phyloP scores from a whole-genome alignment of 192 early-diverging fungal genomes.

The Gryganskiella cystojenkinii region DNA sequence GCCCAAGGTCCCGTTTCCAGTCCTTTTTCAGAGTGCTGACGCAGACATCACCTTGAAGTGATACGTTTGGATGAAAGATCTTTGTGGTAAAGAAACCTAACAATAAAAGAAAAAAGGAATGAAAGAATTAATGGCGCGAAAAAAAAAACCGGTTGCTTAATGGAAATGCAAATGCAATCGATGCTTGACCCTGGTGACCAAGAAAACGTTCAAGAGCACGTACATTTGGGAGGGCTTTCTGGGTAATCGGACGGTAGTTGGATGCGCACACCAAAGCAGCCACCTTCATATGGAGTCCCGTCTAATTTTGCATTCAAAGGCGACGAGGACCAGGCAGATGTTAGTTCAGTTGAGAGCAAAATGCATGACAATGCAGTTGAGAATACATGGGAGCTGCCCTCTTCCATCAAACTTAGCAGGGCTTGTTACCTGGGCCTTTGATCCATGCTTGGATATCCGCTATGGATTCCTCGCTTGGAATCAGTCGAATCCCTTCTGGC shows the following conservation, averaged over 20 bases:
- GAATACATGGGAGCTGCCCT: neutral
- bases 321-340: neutral
- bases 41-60: constrained; percentile 89
- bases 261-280: constrained; percentile 80
- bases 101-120: constrained; percentile 10
- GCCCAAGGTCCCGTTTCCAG: constrained; percentile 90
- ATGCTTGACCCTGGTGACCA: too few species aligned
- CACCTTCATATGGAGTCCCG: constrained; percentile 88
- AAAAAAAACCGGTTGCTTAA: neutral
- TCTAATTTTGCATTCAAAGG: constrained; percentile 28
- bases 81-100: constrained; percentile 88
- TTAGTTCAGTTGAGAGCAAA: neutral
- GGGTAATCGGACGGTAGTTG: constrained; percentile 81
- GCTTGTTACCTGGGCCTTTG: constrained; percentile 73
- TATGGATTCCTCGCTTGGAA: constrained; percentile 75
- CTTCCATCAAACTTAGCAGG: neutral
- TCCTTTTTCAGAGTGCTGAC: constrained; percentile 97
- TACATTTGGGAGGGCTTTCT: constrained; percentile 84
- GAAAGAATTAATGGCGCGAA: neutral
- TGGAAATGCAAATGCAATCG: neutral
- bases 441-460: constrained; percentile 90
- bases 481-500: constrained; percentile 87
- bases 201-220: constrained; percentile 13
- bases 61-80: constrained; percentile 98
- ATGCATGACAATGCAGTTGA: neutral